Conservation (phyloP, 208 protist species). For the Leishmania braziliensis region DNA sequence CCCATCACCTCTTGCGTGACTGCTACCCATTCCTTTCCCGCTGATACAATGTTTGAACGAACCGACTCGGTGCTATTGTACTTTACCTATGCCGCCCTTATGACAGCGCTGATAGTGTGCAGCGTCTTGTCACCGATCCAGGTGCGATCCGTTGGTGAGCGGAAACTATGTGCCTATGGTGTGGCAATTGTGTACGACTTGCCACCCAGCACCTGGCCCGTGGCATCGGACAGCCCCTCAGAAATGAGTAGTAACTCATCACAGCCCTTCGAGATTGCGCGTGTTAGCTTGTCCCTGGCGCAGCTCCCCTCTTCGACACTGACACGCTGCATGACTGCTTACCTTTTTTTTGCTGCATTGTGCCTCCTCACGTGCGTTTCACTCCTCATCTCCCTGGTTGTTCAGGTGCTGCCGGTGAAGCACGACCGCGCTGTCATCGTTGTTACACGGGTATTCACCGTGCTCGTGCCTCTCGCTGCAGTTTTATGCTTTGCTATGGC, state of each 20-base stretch:
- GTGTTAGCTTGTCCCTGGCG: neutral
- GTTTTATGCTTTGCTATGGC: slow-evolving; percentile 40
- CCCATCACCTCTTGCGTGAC: neutral
- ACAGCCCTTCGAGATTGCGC: neutral
- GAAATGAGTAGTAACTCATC: neutral
- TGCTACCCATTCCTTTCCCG: neutral
- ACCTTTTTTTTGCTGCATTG: slow-evolving; percentile 40
- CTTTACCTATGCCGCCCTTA: slow-evolving; percentile 39
- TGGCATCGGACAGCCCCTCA: neutral
- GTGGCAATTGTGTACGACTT: slow-evolving; percentile 41
- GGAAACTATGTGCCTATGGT: slow-evolving; percentile 35
- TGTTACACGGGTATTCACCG: slow-evolving; percentile 12
- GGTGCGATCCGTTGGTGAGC: slow-evolving; percentile 20
- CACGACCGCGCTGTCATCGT: neutral
- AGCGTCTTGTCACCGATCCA: slow-evolving; percentile 51
- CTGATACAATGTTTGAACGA: slow-evolving; percentile 33
- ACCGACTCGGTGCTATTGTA: slow-evolving; percentile 37
- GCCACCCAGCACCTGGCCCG: slow-evolving; percentile 6
- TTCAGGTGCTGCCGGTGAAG: slow-evolving; percentile 27
- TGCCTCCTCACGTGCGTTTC: slow-evolving; percentile 30
- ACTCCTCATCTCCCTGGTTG: slow-evolving; percentile 27
- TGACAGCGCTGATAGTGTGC: slow-evolving; percentile 46
- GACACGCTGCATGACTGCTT: slow-evolving; percentile 41
- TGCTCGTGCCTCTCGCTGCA: slow-evolving; percentile 26
- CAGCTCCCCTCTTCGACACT: slow-evolving; percentile 3